Conservation (phyloP, 2,329 filamentous ascomycete genomes). For the Fusarium euwallaceae region DNA sequence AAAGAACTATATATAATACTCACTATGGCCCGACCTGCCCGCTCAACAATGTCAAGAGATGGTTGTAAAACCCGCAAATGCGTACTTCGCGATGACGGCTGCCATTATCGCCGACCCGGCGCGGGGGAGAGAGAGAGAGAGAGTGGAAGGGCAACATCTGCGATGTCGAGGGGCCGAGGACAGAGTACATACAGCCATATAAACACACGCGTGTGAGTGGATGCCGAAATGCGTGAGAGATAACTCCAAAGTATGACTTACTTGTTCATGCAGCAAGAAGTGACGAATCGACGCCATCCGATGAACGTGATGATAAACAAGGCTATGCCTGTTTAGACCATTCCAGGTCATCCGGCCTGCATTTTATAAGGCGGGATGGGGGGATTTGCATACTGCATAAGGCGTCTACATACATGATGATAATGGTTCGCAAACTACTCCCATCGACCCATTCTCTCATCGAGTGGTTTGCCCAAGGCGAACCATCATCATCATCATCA, state of each 20-base stretch:
- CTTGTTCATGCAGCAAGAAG: constrained; percentile 18
- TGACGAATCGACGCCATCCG: constrained; percentile 16
- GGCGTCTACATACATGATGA: constrained; percentile 26
- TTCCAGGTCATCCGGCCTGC: constrained; percentile 23
- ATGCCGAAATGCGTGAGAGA: not conserved
- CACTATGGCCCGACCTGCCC: not conserved
- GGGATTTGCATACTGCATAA: constrained; percentile 6
- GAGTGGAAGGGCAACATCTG: not conserved
- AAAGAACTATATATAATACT: constrained; percentile 21
- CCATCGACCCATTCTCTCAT: not conserved
- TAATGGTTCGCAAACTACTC: constrained; percentile 35
- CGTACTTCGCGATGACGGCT: constrained; percentile 32
- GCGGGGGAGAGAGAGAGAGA: not conserved
- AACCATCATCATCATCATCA: constrained; percentile 19
- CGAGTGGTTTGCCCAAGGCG: constrained; percentile 24
- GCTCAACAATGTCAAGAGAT: not conserved
- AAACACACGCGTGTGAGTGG: not conserved
- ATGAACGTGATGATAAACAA: constrained; percentile 28
- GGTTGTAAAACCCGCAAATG: constrained; percentile 25
- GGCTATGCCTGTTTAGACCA: constrained; percentile 24
- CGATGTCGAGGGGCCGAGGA: not conserved
- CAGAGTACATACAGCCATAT: not conserved
- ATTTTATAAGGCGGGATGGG: not conserved
- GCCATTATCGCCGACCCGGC: constrained; percentile 3
- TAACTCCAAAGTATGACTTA: constrained; percentile 33